These are phyloP conservation scores for Zopfia rhizophila DNA, from an alignment of 2,329 filamentous ascomycete species.

Conservation along the genomic window DNA sequence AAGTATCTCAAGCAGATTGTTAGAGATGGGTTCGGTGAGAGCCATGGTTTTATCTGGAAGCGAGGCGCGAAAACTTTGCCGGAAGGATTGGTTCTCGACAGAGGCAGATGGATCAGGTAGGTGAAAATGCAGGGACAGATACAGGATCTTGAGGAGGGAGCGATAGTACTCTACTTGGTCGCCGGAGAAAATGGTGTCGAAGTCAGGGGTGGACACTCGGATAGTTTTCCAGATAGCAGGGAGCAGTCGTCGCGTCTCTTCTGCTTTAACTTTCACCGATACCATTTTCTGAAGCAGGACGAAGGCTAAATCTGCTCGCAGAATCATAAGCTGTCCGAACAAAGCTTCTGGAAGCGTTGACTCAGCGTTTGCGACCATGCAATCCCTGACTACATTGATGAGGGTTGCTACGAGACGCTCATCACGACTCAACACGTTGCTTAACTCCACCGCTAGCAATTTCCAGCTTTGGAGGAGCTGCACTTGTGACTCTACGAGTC, in stretches of 20 bases:
- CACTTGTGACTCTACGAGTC: slow-evolving; percentile 90
- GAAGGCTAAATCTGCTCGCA: slow-evolving; percentile 82
- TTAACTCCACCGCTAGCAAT: slow-evolving; percentile 84
- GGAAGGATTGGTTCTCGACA: slow-evolving; percentile 31
- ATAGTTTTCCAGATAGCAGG: slow-evolving; percentile 70
- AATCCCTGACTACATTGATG: slow-evolving; percentile 78
- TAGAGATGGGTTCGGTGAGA: slow-evolving; percentile 37
- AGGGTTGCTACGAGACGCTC: slow-evolving; percentile 73
- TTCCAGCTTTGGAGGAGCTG: slow-evolving; percentile 90
- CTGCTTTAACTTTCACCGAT: slow-evolving; percentile 61
- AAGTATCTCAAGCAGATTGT: slow-evolving; percentile 77
- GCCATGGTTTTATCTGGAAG: slow-evolving; percentile 56
- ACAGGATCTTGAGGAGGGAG: slow-evolving; percentile 83
- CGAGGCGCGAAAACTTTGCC: slow-evolving; percentile 49
- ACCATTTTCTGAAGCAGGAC: slow-evolving; percentile 84
- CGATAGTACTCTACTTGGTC: slow-evolving; percentile 79
- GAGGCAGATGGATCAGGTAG: slow-evolving; percentile 48
- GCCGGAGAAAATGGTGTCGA: slow-evolving; percentile 67
- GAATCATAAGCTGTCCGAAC: slow-evolving; percentile 80
- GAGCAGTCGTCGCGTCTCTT: slow-evolving; percentile 66
- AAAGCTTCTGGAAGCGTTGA: slow-evolving; percentile 79
- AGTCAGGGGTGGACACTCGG: slow-evolving; percentile 63
- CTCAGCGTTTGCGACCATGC: slow-evolving; percentile 79
- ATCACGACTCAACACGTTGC: slow-evolving; percentile 67
- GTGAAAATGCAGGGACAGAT: slow-evolving; percentile 79